Evolutionary conservation across 441 rosid species (phyloP).

Genomic region (Syzygium syzygioides): DNA sequence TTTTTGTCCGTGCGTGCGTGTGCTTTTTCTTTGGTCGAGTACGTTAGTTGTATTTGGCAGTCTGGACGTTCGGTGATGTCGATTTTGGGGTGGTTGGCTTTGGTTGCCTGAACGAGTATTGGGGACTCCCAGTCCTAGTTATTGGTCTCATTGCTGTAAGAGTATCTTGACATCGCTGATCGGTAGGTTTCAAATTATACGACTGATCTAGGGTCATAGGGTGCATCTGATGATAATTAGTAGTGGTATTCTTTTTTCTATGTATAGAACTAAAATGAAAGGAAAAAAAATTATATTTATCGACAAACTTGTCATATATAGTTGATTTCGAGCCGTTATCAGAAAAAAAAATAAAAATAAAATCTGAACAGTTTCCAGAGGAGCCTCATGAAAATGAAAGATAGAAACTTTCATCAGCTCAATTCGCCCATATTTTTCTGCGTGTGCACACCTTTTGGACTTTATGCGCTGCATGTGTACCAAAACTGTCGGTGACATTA

Average conservation of each 20-base stretch:
- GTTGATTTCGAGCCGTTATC: background rate
- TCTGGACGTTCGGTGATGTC: background rate
- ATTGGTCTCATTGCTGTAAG: background rate
- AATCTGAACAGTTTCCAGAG: background rate
- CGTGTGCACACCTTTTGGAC: background rate
- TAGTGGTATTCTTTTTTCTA: background rate
- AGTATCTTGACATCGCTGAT: background rate
- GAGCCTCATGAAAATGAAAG: background rate
- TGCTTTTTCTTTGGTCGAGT: background rate
- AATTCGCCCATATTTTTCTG: background rate
- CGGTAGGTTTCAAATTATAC: background rate
- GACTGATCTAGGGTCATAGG: background rate
- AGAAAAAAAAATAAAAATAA: background rate
- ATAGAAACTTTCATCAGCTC: background rate
- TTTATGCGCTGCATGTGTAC: background rate
- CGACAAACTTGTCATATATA: background rate
- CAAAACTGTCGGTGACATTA: background rate
- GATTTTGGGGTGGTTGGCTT: background rate
- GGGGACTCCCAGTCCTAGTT: background rate
- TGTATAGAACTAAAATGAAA: background rate
- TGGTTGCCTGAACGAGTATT: background rate
- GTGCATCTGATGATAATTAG: background rate
- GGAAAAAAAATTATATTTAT: background rate
- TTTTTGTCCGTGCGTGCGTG: background rate
- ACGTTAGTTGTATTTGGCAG: background rate